These are phyloP conservation scores for Ophiocordyceps australis DNA, from an alignment of 2,329 filamentous ascomycete genomes.

Conservation along the genomic window DNA sequence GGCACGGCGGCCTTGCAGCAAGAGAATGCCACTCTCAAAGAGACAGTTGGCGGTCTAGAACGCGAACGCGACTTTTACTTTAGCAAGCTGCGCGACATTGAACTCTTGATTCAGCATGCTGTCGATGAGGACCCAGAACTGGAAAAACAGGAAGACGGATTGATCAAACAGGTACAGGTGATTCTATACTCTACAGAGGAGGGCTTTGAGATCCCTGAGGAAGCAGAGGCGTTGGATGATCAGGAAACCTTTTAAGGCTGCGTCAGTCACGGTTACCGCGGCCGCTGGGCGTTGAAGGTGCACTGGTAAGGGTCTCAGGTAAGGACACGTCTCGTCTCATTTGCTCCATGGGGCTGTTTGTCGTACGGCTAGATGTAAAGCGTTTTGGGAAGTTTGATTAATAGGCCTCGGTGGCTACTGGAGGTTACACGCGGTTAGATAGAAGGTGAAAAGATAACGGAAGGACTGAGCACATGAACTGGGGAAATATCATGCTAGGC, in stretches of 20 bases:
- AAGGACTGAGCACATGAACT: no score
- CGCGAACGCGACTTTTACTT: constrained; percentile 98
- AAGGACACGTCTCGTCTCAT: no score
- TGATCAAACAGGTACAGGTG: constrained; percentile 90
- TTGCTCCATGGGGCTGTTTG: no score
- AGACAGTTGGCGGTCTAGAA: constrained; percentile 87
- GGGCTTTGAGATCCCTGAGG: constrained; percentile 76
- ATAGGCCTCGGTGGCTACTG: no score
- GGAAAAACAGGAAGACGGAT: constrained; percentile 80
- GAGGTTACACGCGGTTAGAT: no score
- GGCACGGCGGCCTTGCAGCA: constrained; percentile 57
- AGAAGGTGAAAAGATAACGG: no score
- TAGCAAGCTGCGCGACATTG: constrained; percentile 93
- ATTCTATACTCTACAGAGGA: constrained; percentile 96
- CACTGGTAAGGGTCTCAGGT: no score
- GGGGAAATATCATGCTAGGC: no score
- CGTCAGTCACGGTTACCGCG: no score
- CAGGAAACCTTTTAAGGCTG: constrained; percentile 55
- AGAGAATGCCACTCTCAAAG: constrained; percentile 80
- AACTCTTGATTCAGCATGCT: constrained; percentile 81
- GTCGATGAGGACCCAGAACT: constrained; percentile 84
- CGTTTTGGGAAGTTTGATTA: no score
- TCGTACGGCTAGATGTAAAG: no score
- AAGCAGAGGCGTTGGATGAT: constrained; percentile 53
- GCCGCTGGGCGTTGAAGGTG: no score